Conservation (phyloP, 371 early-diverging fungal species). For the Capillidium rhysosporum region DNA sequence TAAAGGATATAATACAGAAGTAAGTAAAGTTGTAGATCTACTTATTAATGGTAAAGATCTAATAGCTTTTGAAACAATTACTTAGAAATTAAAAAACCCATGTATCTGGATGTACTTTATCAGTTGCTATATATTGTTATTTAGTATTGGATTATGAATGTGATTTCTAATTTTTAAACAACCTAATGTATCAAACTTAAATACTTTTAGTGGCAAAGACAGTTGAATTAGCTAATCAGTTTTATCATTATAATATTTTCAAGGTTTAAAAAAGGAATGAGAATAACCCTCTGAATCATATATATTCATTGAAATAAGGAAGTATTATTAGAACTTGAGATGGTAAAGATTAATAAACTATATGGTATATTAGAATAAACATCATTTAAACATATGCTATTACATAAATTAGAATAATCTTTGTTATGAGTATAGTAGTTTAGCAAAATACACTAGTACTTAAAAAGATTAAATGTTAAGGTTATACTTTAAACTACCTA, state of each 20-base stretch:
- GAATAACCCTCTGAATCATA: slow-evolving; percentile 56
- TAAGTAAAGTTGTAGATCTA: slow-evolving; percentile 28
- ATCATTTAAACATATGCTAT: no score
- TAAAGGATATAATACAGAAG: slow-evolving; percentile 6
- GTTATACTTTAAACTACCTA: no score
- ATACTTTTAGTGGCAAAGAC: slow-evolving; percentile 19
- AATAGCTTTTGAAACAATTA: slow-evolving; percentile 24
- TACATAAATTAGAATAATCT: no score
- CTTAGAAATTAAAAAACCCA: slow-evolving; percentile 48
- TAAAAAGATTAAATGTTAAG: no score
- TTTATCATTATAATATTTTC: slow-evolving; percentile 32
- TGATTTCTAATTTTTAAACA: slow-evolving; percentile 14
- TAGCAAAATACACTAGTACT: no score
- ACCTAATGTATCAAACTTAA: background rate
- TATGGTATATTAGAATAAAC: no score
- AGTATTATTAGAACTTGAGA: no score
- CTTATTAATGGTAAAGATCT: slow-evolving; percentile 28
- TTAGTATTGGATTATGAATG: slow-evolving; percentile 27
- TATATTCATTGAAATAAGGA: slow-evolving; percentile 13
- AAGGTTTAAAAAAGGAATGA: slow-evolving; percentile 36
- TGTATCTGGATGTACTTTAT: slow-evolving; percentile 73
- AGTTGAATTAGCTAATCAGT: slow-evolving; percentile 22
- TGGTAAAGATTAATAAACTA: no score
- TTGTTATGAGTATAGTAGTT: no score
- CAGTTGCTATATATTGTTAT: slow-evolving; percentile 53